Evolutionary conservation across 331 rosid genomes (phyloP).

Genomic region (Malus hybrid): DNA sequence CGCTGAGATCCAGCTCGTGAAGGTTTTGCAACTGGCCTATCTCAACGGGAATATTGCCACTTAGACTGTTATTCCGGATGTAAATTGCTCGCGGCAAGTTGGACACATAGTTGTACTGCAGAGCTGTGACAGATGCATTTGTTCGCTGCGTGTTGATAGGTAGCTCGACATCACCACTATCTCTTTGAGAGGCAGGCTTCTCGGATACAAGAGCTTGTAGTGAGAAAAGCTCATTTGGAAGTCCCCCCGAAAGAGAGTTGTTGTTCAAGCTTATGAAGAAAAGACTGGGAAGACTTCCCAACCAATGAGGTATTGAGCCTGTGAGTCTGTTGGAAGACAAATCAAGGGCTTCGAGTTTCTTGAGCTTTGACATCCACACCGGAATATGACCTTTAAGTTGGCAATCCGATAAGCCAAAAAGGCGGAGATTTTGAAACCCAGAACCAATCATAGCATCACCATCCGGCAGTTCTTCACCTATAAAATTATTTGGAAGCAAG

Average conservation of each 20-base stretch:
- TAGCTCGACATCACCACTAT: neutral
- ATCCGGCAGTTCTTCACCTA: neutral
- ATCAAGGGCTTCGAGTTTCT: neutral
- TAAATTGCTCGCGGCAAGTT: neutral
- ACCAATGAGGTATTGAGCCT: neutral
- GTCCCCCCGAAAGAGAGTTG: neutral
- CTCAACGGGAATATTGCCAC: neutral
- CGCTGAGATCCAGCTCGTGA: neutral
- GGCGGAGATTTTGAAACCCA: neutral
- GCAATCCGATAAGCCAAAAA: neutral
- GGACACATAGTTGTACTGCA: neutral
- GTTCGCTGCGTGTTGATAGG: neutral
- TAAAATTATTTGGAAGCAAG: accelerated
- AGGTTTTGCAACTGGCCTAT: neutral
- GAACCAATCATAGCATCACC: neutral
- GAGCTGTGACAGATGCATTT: neutral
- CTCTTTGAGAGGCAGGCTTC: neutral
- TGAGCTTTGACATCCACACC: neutral
- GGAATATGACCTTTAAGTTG: neutral
- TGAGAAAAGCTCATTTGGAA: neutral
- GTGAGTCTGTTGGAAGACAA: neutral
- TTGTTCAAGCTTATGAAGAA: neutral
- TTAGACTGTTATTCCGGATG: neutral
- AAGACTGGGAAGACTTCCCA: neutral
- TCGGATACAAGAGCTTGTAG: neutral